A percentile compares a stretch with the other conserved stretches of the same genome.
phyloP scores from a whole-genome alignment of 805 yeast species.

The Helenozyma rhizophorensis region DNA sequence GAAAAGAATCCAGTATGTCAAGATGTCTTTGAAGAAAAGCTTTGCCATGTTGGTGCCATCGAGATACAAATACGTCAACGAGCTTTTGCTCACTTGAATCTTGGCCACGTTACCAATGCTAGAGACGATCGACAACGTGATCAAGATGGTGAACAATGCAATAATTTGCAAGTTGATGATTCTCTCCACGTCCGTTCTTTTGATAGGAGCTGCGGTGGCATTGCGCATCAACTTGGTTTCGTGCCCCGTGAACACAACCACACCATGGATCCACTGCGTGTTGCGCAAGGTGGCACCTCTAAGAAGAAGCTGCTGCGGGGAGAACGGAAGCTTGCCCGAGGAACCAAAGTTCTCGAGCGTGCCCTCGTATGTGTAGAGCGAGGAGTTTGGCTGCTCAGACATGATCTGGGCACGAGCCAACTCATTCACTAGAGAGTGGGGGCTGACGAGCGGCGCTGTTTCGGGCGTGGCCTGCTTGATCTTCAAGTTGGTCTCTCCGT shows the following conservation, averaged over 20 bases:
- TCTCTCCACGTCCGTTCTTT: constrained; percentile 94
- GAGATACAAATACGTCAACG: constrained; percentile 61
- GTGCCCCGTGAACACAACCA: constrained; percentile 94
- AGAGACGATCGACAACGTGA: constrained; percentile 72
- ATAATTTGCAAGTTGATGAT: constrained; percentile 89
- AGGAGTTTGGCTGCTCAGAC: constrained; percentile 92
- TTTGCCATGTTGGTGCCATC: constrained; percentile 64
- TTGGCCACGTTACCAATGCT: constrained; percentile 84
- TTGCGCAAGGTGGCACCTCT: constrained; percentile 96
- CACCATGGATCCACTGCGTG: constrained; percentile 92
- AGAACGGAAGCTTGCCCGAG: constrained; percentile 52
- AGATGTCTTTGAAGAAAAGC: constrained; percentile 77
- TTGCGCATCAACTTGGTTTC: constrained; percentile 97
- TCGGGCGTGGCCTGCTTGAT: constrained; percentile 85
- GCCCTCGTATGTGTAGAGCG: constrained; percentile 93
- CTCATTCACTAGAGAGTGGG: constrained; percentile 44
- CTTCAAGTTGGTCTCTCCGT: constrained; percentile 95
- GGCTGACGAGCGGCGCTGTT: constrained; percentile 68
- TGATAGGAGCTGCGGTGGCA: constrained; percentile 98
- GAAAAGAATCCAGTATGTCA: constrained; percentile 94
- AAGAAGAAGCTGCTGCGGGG: constrained; percentile 86
- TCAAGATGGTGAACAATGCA: constrained; percentile 77
- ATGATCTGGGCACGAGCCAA: constrained; percentile 40
- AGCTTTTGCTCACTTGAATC: constrained; percentile 46
- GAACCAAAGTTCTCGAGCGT: constrained; percentile 56